Base-by-base conservation (phyloP, 2,329 filamentous ascomycete species). In the Ophiocordyceps sinensis region DNA sequence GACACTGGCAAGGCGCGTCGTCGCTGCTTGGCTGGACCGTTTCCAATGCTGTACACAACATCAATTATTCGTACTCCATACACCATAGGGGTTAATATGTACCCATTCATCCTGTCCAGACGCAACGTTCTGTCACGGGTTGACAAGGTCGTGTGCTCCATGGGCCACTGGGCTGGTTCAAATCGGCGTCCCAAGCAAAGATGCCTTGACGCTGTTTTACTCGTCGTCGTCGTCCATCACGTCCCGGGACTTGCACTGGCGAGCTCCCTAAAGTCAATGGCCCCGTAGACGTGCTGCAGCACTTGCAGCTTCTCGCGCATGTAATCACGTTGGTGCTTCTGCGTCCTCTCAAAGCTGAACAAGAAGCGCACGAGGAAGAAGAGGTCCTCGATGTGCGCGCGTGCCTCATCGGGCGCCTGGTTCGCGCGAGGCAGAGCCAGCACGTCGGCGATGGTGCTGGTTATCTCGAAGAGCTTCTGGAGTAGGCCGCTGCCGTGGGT, bases 401-500 rank as follows among this genome's bases (percentile, higher is more conserved):
- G 57, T 2, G 65, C 66, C 28, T 71, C 68, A 32, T 67, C 61
- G 4, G 65, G 53, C 9, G 49, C 51, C 41, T 56, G 39, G 21
- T 47, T 45, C 1, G 61, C 62, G 7, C 64, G 60, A 0, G 69
- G 67, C 13, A 75, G 57, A 36, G 71, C 68, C 19, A 76, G 62
- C 2, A 77, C 73, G 46, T 77, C 73, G 9, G 72, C 71, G 37
- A 77, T 71, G 2, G 71, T 75, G 50, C 71, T 73, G 0, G 71
- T 70, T 45, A 77, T 73, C 49, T 77, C 73, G 42, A 77, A 74
- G 5, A 77, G 59, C 51, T 77, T 77, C 45, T 73, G 67, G 40
- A 75, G 58, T 41, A 77, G 72, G 19, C 69, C 69, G 31, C 63
- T 70, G 8, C 73, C 73, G 47, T 77, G 71, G 5, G 72, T 67